Conservation (phyloP, 192 early-diverging fungal species). For the Backusella macrospora region DNA sequence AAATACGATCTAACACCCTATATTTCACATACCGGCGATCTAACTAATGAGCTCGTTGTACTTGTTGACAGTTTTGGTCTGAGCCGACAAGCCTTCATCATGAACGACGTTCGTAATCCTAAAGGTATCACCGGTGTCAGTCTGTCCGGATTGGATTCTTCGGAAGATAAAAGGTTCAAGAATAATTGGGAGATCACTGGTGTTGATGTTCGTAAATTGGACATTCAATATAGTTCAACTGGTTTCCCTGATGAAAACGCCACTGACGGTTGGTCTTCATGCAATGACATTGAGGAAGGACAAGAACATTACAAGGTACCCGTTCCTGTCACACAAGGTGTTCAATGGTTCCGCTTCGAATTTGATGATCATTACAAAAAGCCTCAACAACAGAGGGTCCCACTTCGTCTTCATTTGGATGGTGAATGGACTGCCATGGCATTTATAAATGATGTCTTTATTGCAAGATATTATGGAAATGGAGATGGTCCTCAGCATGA, state of each 20-base stretch:
- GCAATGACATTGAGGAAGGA: background rate
- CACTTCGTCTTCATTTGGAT: conserved; percentile 64
- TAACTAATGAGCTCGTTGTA: conserved; percentile 68
- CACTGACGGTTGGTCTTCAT: conserved; percentile 44
- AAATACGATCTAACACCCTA: conserved; percentile 59
- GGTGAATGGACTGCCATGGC: conserved; percentile 74
- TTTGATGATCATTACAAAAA: conserved; percentile 30
- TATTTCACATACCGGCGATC: conserved; percentile 46
- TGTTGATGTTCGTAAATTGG: conserved; percentile 67
- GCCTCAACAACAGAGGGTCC: conserved; percentile 40
- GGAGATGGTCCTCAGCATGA: conserved; percentile 68
- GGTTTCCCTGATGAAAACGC: conserved; percentile 76
- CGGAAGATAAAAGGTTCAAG: conserved; percentile 44
- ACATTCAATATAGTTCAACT: conserved; percentile 61
- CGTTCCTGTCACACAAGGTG: conserved; percentile 37
- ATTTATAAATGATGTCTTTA: conserved; percentile 66
- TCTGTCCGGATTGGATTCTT: conserved; percentile 54
- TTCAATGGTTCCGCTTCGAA: conserved; percentile 36
- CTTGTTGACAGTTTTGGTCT: conserved; percentile 80
- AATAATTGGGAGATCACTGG: conserved; percentile 71
- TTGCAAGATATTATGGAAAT: conserved; percentile 73
- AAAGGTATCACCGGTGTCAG: conserved; percentile 72
- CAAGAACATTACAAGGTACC: background rate
- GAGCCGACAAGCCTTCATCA: conserved; percentile 65
- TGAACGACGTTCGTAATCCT: conserved; percentile 77